phyloP scores from a whole-genome alignment of 345 rosid species.

The Eucalyptus sp. region DNA sequence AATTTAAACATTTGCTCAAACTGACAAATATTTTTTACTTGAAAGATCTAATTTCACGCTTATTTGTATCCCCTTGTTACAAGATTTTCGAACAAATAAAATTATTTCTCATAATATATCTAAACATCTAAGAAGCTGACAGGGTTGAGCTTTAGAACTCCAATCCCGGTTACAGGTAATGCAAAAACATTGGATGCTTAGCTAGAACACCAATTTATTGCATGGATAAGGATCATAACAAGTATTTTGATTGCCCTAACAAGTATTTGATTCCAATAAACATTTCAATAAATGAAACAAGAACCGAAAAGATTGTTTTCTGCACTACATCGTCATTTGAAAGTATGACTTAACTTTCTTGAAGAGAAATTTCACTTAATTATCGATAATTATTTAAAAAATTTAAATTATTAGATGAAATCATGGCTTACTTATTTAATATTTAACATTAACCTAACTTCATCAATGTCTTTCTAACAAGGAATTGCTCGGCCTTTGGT shows the following conservation, averaged over 20 bases:
- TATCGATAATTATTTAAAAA: neutral
- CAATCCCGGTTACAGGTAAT: neutral
- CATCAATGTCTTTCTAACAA: neutral
- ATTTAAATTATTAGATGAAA: neutral
- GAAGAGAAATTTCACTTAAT: neutral
- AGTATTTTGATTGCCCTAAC: neutral
- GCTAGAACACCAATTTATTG: neutral
- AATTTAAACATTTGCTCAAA: neutral
- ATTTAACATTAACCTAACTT: neutral
- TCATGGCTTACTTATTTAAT: neutral
- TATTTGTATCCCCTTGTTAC: neutral
- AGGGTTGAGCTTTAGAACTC: neutral
- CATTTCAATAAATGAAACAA: neutral
- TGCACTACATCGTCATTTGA: neutral
- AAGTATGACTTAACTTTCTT: neutral
- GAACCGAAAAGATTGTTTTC: neutral
- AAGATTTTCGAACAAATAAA: neutral
- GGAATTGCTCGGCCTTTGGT: neutral
- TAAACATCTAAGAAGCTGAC: neutral
- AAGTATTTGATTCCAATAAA: neutral
- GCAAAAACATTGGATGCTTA: neutral
- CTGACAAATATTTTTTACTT: neutral
- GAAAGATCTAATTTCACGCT: neutral
- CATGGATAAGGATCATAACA: neutral
- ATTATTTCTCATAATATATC: neutral